These are phyloP conservation scores for Setomelanomma holmii DNA, from an alignment of 2,329 filamentous ascomycete genomes.

Conservation along the genomic window DNA sequence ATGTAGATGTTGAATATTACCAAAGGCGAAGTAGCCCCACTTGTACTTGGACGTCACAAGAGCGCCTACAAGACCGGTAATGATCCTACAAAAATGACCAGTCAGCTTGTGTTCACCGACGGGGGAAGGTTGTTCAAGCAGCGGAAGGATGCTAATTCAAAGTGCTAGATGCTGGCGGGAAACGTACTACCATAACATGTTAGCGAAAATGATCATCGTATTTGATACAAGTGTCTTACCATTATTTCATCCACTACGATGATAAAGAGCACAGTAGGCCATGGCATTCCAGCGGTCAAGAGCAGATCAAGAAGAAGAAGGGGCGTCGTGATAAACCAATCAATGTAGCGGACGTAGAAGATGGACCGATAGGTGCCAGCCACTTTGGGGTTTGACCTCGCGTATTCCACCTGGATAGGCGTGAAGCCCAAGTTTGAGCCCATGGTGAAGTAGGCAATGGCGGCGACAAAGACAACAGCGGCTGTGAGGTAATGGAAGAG, in stretches of 20 bases:
- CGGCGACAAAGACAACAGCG: slow-evolving; percentile 63
- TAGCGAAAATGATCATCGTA: too few relatives aligned
- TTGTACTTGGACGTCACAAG: slow-evolving; percentile 69
- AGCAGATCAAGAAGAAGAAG: slow-evolving; percentile 68
- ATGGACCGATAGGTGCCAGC: slow-evolving; percentile 65
- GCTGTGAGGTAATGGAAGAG: slow-evolving; percentile 71
- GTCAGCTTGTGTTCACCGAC: too few relatives aligned
- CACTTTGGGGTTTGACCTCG: slow-evolving; percentile 53
- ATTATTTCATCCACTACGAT: slow-evolving; percentile 70
- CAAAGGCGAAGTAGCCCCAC: slow-evolving; percentile 71
- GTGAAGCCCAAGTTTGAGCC: slow-evolving; percentile 70
- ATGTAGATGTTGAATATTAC: slow-evolving; percentile 18
- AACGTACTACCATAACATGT: too few relatives aligned
- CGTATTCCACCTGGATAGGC: slow-evolving; percentile 68
- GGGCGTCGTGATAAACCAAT: slow-evolving; percentile 70
- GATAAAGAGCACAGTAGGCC: slow-evolving; percentile 68
- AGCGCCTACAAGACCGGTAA: slow-evolving; percentile 71
- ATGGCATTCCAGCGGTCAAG: slow-evolving; percentile 69
- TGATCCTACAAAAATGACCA: slow-evolving; percentile 44
- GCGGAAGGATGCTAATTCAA: too few relatives aligned
- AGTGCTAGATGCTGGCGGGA: too few relatives aligned
- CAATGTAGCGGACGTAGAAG: slow-evolving; percentile 72
- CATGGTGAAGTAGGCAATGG: slow-evolving; percentile 72
- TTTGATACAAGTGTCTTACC: too few relatives aligned
- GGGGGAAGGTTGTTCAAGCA: too few relatives aligned